Conservation (phyloP, 768 basidiomycete genomes). For the Boletus sp. region DNA sequence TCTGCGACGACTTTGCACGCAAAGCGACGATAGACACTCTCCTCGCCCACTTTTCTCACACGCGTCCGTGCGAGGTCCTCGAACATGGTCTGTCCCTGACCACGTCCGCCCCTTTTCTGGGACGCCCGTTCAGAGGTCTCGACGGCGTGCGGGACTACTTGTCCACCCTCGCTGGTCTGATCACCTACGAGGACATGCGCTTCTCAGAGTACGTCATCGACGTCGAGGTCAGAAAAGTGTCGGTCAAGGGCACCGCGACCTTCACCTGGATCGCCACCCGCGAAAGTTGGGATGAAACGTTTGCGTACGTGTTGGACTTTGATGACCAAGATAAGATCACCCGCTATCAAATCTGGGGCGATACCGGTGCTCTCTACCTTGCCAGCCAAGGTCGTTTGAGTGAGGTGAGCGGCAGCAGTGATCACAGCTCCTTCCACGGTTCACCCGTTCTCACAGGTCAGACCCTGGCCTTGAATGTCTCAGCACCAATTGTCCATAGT, state of each 20-base stretch:
- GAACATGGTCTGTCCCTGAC: constrained; percentile 57
- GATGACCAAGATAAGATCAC: constrained; percentile 55
- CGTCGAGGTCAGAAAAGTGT: constrained; percentile 47
- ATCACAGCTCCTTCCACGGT: background rate
- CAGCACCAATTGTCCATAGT: background rate
- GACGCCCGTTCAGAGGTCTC: constrained; percentile 45
- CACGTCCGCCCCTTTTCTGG: constrained; percentile 59
- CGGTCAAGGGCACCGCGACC: constrained; percentile 49
- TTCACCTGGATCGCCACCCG: constrained; percentile 57
- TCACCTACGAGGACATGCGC: constrained; percentile 50
- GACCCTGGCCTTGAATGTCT: background rate
- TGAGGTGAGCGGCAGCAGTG: constrained; percentile 6
- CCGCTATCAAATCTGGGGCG: constrained; percentile 67
- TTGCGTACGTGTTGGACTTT: constrained; percentile 59
- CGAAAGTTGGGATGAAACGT: constrained; percentile 62
- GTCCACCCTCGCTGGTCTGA: constrained; percentile 40
- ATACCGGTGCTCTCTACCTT: constrained; percentile 63
- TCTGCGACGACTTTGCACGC: constrained; percentile 53
- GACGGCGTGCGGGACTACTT: constrained; percentile 51
- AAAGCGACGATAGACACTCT: constrained; percentile 43
- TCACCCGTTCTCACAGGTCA: background rate
- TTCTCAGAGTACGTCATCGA: constrained; percentile 61
- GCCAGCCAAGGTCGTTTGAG: constrained; percentile 49
- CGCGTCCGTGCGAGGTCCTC: constrained; percentile 41
- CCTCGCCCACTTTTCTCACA: constrained; percentile 50